Base-by-base conservation (phyloP, 1,139 yeast genomes). In the Suhomyces yuchorum region DNA sequence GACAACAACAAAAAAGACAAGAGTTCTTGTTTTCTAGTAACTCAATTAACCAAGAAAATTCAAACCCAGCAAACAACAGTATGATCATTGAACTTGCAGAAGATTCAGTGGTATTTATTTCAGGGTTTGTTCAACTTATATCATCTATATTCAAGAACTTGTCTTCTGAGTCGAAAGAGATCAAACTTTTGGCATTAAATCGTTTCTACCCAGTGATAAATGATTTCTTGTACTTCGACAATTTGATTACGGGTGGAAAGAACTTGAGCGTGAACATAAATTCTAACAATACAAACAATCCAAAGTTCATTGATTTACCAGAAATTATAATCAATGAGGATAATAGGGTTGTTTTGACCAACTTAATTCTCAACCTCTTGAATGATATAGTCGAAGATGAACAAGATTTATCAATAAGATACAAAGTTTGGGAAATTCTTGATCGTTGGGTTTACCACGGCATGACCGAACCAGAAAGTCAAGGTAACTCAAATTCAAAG, bases 21-120 rank as follows among this genome's bases (percentile, higher is more conserved):
- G 81, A 75, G 36, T 61, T 67, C 24, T 53, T 73, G 40, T 71
- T 72, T 47, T 60, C 74, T 1, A 56, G 59, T 23, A 51, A 52
- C 30, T 44, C 55, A 2, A 50, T 54, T 8, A 45, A 51, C 7
- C 53, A 51, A 15, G 58, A 57, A 8, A 57, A 55, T 12, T 42
- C 56, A 2, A 61, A 57, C 20, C 61, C 56, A 22, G 35, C 55
- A 1, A 48, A 52, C 3, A 62, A 58, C 43, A 57, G 61, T 46
- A 61, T 71, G 17, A 50, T 68, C 2, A 70, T 80, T 18, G 92
- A 85, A 46, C 71, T 92, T 37, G 88, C 88, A 26, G 96, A 89
- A 56, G 97, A 90, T 61, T 85, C 92, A 0, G 69, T 87, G n/a
- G 78, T 89, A 7, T 82, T 88, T 47, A 73, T 91, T 8, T 79